Evolutionary conservation across 2,329 filamentous ascomycete species (phyloP).

Genomic region (Phialophora expanda): DNA sequence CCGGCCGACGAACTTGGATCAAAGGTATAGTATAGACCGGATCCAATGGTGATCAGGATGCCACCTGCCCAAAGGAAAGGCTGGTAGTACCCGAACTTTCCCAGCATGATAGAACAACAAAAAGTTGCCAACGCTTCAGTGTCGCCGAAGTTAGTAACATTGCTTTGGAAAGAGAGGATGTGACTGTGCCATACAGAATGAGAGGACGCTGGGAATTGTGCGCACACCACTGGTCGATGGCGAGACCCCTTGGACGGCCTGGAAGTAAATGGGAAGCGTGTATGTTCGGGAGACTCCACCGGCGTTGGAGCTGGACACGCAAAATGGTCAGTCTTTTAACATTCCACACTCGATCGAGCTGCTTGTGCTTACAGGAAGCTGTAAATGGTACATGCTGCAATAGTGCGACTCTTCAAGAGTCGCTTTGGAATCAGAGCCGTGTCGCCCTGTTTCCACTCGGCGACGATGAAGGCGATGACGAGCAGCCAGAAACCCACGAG

Average conservation of each 20-base stretch:
- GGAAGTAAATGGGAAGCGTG: conserved; percentile 58
- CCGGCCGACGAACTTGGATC: conserved; percentile 38
- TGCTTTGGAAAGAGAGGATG: no score
- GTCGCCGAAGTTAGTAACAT: no score
- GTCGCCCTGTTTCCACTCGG: conserved; percentile 44
- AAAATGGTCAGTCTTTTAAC: conserved; percentile 3
- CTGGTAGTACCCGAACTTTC: no score
- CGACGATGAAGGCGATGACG: conserved; percentile 42
- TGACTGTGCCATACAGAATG: no score
- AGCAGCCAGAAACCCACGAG: conserved; percentile 57
- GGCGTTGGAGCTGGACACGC: conserved; percentile 6
- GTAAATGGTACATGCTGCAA: no score
- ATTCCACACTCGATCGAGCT: conserved; percentile 10
- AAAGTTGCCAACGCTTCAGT: no score
- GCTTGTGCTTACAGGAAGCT: no score
- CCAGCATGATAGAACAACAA: no score
- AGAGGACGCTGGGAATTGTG: no score
- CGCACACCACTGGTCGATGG: conserved; percentile 44
- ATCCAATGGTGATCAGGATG: conserved; percentile 39
- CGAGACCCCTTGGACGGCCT: conserved; percentile 45
- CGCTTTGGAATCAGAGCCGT: conserved; percentile 41
- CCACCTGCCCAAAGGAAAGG: conserved; percentile 23
- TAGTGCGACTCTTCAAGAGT: conserved; percentile 21
- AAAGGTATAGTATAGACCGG: conserved; percentile 45
- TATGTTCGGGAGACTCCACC: conserved; percentile 45